phyloP scores from a whole-genome alignment of 495 filamentous ascomycete species.

The Bombardia bombarda region DNA sequence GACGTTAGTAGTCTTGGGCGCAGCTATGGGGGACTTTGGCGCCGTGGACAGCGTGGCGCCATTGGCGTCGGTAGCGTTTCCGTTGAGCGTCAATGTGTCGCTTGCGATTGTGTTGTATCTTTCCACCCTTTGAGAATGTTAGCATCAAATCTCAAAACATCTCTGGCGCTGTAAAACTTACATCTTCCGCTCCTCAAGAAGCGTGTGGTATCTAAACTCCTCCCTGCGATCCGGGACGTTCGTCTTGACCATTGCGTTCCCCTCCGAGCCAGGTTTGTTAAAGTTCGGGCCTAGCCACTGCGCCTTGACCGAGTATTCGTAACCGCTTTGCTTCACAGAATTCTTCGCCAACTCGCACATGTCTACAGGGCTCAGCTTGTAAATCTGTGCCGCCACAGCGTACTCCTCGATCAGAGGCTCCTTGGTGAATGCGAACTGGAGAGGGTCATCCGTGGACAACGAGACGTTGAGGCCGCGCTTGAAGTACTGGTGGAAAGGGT shows the following conservation, averaged over 20 bases:
- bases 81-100: constrained; percentile 1
- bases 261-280: constrained; percentile 61
- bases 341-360: constrained; percentile 98
- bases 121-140: constrained; percentile 20
- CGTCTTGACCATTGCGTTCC: constrained; percentile 88
- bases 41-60: neutral
- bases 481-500: constrained; percentile 93
- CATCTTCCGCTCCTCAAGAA: constrained; percentile 75
- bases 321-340: constrained; percentile 89
- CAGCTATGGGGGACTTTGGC: constrained; percentile 21
- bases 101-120: constrained; percentile 16
- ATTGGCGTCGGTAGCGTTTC: neutral
- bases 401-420: constrained; percentile 98
- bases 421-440: constrained; percentile 98
- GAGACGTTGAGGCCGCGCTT: constrained; percentile 91
- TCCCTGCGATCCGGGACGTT: constrained; percentile 92
- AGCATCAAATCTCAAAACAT: neutral
- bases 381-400: constrained; percentile 94
- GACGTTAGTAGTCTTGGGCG: constrained; percentile 21
- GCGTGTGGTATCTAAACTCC: constrained; percentile 77
- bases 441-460: constrained; percentile 89
- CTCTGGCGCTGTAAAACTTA: constrained; percentile 29
- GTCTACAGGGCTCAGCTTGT: constrained; percentile 92
- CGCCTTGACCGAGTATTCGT: constrained; percentile 79
- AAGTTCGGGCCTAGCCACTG: constrained; percentile 80